Conservation (phyloP, 495 filamentous ascomycete genomes). For the Xylaria telfairii region DNA sequence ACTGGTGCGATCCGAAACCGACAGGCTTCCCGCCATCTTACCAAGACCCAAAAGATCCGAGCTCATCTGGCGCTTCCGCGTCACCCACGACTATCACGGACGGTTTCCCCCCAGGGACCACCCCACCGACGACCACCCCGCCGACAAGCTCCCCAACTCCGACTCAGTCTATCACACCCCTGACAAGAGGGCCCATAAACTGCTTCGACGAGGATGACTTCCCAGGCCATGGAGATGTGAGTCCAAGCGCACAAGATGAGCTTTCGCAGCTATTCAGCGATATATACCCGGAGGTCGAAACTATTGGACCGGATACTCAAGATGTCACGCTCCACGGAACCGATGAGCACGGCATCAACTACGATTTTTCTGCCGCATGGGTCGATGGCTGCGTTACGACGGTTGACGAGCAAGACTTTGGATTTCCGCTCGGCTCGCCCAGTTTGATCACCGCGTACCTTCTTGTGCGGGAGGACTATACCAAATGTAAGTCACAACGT, state of each 20-base stretch:
- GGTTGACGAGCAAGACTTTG: background rate
- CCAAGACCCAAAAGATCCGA: background rate
- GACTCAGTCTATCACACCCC: no score
- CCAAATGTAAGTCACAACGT: conserved; percentile 4
- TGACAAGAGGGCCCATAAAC: no score
- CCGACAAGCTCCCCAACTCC: no score
- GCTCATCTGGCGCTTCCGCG: background rate
- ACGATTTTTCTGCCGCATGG: conserved; percentile 6
- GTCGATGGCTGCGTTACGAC: conserved; percentile 7
- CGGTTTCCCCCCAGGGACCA: no score
- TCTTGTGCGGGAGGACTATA: background rate
- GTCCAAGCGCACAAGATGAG: no score
- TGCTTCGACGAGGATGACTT: no score
- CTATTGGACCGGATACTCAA: no score
- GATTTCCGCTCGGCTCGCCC: background rate
- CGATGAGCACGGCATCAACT: background rate
- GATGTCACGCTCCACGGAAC: background rate
- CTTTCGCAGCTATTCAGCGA: no score
- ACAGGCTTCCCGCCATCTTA: background rate
- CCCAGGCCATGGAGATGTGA: no score
- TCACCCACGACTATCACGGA: no score
- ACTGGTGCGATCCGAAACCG: background rate
- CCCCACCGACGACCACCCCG: no score
- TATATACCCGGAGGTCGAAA: no score
- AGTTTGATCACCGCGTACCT: background rate